A percentile compares a stretch with the other conserved stretches of the same genome.
These are phyloP conservation scores for Apiospora malaysiana DNA, from an alignment of 2,329 filamentous ascomycete species.

Conservation along the genomic window DNA sequence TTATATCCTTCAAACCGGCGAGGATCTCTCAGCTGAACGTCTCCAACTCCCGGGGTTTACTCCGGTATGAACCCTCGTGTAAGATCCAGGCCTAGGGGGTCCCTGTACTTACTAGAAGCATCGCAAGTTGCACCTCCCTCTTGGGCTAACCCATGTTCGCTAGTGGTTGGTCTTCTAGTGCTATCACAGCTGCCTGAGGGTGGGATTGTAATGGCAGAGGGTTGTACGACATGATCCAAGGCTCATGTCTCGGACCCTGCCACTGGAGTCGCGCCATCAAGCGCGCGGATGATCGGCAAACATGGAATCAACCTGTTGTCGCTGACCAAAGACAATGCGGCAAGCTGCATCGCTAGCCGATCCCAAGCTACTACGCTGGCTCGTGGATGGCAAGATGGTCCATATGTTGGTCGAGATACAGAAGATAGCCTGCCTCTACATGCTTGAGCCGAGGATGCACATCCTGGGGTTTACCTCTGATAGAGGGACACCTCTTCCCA, in stretches of 20 bases:
- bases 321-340: neutral
- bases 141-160: neutral
- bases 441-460: neutral
- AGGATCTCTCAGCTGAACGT: neutral
- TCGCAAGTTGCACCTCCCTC: neutral
- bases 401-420: constrained; percentile 11
- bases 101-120: neutral
- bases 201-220: neutral
- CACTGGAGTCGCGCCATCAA: neutral
- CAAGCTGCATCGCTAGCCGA: neutral
- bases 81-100: neutral
- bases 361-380: neutral
- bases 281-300: constrained; percentile 10
- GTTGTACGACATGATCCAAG: neutral
- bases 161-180: neutral
- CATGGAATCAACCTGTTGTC: neutral
- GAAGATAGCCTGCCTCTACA: neutral
- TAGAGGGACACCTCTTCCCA: constrained; percentile 8
- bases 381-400: neutral
- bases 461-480: neutral
- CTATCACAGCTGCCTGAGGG: neutral
- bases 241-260: neutral
- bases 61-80: neutral
- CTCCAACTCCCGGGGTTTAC: neutral
- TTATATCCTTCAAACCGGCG: neutral